phyloP scores from a whole-genome alignment of 192 early-diverging fungal species.

The Backusella psychrophila region DNA sequence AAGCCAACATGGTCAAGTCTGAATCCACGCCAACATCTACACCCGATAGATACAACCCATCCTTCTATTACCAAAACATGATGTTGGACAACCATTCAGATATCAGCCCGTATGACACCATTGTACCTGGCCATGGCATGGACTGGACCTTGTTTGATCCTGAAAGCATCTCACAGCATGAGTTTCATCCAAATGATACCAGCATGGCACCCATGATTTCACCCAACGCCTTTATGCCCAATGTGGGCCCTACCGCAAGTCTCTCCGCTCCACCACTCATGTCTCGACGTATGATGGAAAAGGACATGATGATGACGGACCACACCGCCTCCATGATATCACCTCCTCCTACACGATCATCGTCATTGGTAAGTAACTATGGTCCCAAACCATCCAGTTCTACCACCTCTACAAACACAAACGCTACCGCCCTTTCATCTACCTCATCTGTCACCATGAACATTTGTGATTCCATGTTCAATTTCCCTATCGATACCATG shows the following conservation, averaged over 20 bases:
- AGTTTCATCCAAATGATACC: neutral
- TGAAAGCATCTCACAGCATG: neutral
- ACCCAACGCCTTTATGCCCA: neutral
- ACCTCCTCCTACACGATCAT: neutral
- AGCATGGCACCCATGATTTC: neutral
- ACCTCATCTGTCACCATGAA: conserved; percentile 5
- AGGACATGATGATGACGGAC: neutral
- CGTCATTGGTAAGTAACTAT: neutral
- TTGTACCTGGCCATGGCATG: neutral
- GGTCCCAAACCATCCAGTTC: conserved; percentile 1
- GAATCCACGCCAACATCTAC: neutral
- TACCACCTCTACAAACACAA: conserved; percentile 4
- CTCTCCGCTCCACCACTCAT: neutral
- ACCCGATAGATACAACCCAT: neutral
- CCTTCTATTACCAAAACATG: conserved; percentile 8
- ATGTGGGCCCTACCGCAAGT: neutral
- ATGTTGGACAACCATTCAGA: conserved; percentile 1
- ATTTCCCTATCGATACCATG: conserved; percentile 5
- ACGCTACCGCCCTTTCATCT: neutral
- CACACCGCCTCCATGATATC: neutral
- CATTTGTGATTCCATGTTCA: neutral
- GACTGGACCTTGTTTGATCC: conserved; percentile 8
- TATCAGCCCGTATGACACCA: neutral
- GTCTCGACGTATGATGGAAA: neutral
- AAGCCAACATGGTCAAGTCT: neutral